Evolutionary conservation across 768 basidiomycete genomes (phyloP).

Genomic region (Pilatotrama ljubarskyi): DNA sequence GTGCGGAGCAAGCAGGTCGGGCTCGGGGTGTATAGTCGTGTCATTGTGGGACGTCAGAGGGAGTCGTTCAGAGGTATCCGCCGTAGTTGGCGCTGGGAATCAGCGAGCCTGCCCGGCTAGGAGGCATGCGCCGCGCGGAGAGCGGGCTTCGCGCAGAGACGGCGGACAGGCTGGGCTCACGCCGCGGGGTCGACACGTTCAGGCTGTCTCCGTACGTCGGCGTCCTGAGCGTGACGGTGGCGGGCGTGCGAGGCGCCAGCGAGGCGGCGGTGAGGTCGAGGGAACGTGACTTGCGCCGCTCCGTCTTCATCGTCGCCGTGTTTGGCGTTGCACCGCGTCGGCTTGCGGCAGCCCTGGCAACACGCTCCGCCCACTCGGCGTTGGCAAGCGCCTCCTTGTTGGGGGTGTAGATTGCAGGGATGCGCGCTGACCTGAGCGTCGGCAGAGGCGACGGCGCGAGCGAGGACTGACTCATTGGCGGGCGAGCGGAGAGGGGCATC

Average conservation of each 20-base stretch:
- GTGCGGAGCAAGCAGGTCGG: too few relatives aligned
- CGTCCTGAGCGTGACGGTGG: constrained; percentile 11
- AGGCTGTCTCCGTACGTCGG: constrained; percentile 14
- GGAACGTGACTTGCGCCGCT: constrained; percentile 26
- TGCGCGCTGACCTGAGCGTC: constrained; percentile 14
- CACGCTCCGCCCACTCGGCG: constrained; percentile 24
- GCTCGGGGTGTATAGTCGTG: background rate
- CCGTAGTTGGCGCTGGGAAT: background rate
- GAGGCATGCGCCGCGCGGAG: constrained; percentile 11
- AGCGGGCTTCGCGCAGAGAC: constrained; percentile 8
- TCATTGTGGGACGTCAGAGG: background rate
- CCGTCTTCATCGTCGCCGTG: constrained; percentile 16
- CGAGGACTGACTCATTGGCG: constrained; percentile 12
- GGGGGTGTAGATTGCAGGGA: constrained; percentile 12
- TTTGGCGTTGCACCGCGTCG: constrained; percentile 17
- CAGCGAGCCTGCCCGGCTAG: constrained; percentile 8
- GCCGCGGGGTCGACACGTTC: constrained; percentile 5
- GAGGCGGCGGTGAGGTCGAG: constrained; percentile 22
- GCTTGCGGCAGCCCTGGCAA: constrained; percentile 18
- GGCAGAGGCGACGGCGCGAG: constrained; percentile 15
- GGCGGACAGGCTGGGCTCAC: constrained; percentile 10
- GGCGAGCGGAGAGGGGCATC: constrained; percentile 22
- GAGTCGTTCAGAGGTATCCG: constrained; percentile 4
- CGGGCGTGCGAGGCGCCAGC: constrained; percentile 18
- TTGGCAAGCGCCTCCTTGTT: constrained; percentile 17